Evolutionary conservation across 2,329 filamentous ascomycete species (phyloP).

Genomic region (Talaromyces atroroseus): DNA sequence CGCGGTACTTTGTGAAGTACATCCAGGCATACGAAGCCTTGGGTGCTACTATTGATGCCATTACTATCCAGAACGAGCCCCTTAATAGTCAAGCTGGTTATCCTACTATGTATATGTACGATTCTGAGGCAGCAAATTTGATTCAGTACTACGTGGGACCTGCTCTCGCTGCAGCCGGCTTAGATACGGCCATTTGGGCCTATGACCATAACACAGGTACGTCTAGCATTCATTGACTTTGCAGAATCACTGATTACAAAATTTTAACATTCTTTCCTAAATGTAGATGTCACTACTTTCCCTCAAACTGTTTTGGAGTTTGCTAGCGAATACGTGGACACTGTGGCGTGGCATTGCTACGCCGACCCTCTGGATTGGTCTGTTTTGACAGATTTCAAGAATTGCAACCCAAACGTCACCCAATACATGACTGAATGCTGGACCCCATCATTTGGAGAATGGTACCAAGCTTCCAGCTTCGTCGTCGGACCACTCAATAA

Average conservation of each 20-base stretch:
- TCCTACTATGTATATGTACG: conserved; percentile 10
- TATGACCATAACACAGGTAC: conserved; percentile 9
- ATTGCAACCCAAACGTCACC: conserved; percentile 1
- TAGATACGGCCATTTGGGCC: conserved; percentile 5
- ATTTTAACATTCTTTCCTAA: not conserved
- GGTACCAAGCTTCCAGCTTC: conserved; percentile 5
- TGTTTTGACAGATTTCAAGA: conserved; percentile 6
- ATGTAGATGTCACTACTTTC: not conserved
- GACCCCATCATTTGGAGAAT: conserved; percentile 1
- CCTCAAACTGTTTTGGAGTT: conserved; percentile 4
- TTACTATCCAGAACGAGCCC: conserved; percentile 8
- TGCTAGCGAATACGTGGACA: conserved; percentile 8
- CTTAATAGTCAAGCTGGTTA: conserved; percentile 4
- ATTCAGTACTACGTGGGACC: conserved; percentile 5
- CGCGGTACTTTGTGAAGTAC: conserved; percentile 10
- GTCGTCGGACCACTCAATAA: conserved; percentile 8
- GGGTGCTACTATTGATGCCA: conserved; percentile 9
- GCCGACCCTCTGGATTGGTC: not conserved
- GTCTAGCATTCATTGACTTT: not conserved
- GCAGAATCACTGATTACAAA: too few species aligned
- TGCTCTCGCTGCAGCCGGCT: conserved; percentile 8
- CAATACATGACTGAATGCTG: conserved; percentile 12
- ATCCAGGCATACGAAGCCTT: conserved; percentile 5
- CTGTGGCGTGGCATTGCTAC: conserved; percentile 12
- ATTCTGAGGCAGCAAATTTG: conserved; percentile 2